Base-by-base conservation (phyloP, 2,329 filamentous ascomycete genomes). In the Talaromyces sp. region DNA sequence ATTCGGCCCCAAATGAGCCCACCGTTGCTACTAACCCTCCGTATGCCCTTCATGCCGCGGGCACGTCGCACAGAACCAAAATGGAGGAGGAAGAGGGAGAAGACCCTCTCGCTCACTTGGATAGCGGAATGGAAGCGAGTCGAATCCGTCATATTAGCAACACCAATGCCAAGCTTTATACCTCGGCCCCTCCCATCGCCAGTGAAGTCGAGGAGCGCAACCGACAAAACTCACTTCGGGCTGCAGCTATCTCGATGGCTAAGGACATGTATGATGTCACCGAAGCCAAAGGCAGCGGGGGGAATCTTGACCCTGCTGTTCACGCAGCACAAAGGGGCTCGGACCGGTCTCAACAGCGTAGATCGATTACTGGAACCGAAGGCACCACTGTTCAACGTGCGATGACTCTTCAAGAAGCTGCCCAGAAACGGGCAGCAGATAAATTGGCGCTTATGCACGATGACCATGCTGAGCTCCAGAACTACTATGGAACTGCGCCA, bases 171-270 rank as follows among this genome's bases (percentile, higher is more conserved):
- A 85, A 86, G 56, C 89, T 96, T 84, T 96, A 88, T 67, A 91
- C 88, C 0, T 86, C 89, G 1, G 77, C 84, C 30, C 91, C 91
- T 3, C 87, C 86, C 0, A 84, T 95, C 3, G 80, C 84, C 22
- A 76, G 82, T 2, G 90, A 95, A 65, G 75, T 85, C 0, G 87
- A 94, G 36, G 91, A 96, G 65, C 82, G 86, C 69, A 86, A 83
- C 56, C 84, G 83, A 52, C 83, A 86, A 40, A 88, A 91, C 60
- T 85, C 86, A 4, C 77, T 96, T 2, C 88, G 87, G 58, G 90
- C 91, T 27, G 93, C 91, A 17, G 91, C 92, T 2, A 78, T 96
- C 3, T 90, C 89, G 10, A 96, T 97, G 91, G 91, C 92, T 6
- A 89, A 87, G 72, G 85, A 88, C 62, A 93, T 96, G 86, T 96